A percentile compares a stretch with the other conserved stretches of the same genome.
Evolutionary conservation across 1,284 basidiomycete species (phyloP).

Genomic region (Tilletiaria anomala): DNA sequence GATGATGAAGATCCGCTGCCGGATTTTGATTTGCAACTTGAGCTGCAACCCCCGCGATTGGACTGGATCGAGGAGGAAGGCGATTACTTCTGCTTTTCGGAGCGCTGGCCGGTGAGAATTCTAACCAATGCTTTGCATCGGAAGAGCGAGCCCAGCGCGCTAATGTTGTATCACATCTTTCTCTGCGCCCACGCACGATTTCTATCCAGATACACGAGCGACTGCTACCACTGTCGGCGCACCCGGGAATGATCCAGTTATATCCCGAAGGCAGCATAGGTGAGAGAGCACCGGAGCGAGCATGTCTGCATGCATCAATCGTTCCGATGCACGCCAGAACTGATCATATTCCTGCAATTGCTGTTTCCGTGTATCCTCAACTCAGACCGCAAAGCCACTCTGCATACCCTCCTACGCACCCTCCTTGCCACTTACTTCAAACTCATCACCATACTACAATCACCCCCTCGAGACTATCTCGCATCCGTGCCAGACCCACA

Average conservation of each 20-base stretch:
- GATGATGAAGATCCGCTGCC: too few species aligned
- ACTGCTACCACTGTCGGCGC: conserved; percentile 16
- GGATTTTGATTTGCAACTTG: too few species aligned
- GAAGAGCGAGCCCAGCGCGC: too few species aligned
- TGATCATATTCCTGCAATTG: background rate
- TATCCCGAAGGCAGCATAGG: conserved; percentile 7
- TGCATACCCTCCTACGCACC: conserved; percentile 36
- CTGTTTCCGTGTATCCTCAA: background rate
- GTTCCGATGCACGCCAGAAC: background rate
- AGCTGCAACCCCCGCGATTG: conserved; percentile 18
- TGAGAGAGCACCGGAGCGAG: background rate
- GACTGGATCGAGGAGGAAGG: conserved; percentile 37
- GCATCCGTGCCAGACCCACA: background rate
- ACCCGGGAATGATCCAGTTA: conserved; percentile 23
- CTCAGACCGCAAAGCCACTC: conserved; percentile 4
- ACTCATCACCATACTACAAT: conserved; percentile 19
- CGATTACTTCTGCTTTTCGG: conserved; percentile 30
- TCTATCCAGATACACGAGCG: conserved; percentile 13
- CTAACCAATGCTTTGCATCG: too few species aligned
- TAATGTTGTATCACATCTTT: too few species aligned
- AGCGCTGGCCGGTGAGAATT: conserved; percentile 22
- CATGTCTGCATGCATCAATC: background rate
- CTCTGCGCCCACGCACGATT: background rate
- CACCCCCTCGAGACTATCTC: conserved; percentile 24
- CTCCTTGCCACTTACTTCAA: conserved; percentile 31